Conservation (phyloP, 2,329 filamentous ascomycete species). For the Huntiella decipiens region DNA sequence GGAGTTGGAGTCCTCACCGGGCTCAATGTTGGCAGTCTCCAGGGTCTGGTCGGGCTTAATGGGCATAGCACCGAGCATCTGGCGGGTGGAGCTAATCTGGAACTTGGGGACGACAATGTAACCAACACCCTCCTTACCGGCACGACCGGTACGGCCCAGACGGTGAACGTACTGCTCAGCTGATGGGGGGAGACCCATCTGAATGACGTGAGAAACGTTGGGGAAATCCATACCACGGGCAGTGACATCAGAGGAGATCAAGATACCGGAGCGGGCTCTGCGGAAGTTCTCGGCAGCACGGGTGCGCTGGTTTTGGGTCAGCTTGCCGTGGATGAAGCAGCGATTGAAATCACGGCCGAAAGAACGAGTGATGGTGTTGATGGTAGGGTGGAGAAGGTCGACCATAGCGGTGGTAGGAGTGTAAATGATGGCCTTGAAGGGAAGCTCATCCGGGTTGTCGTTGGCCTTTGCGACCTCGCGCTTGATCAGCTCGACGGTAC, state of each 20-base stretch:
- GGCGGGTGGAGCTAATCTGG: constrained; percentile 30
- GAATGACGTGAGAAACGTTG: constrained; percentile 60
- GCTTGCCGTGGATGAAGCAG: constrained; percentile 58
- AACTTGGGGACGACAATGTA: constrained; percentile 43
- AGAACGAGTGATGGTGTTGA: constrained; percentile 37
- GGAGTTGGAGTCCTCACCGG: constrained; percentile 6
- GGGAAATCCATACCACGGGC: constrained; percentile 74
- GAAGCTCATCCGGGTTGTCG: constrained; percentile 22
- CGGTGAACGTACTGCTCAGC: constrained; percentile 61
- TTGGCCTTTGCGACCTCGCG: constrained; percentile 31
- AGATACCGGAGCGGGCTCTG: constrained; percentile 36
- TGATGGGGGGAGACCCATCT: constrained; percentile 44
- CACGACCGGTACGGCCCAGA: constrained; percentile 57
- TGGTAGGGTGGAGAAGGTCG: constrained; percentile 18
- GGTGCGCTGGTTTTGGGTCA: constrained; percentile 53
- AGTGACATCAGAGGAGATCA: constrained; percentile 64
- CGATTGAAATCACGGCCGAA: constrained; percentile 20
- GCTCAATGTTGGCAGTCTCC: constrained; percentile 21
- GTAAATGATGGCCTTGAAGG: constrained; percentile 95
- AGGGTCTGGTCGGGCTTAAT: constrained; percentile 36
- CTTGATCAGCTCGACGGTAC: constrained; percentile 56
- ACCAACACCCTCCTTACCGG: constrained; percentile 52
- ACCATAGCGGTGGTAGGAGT: constrained; percentile 63
- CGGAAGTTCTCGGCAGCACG: constrained; percentile 55
- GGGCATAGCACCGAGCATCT: constrained; percentile 38